Conservation (phyloP, 2,329 filamentous ascomycete species). For the Diaporthe humulicola region DNA sequence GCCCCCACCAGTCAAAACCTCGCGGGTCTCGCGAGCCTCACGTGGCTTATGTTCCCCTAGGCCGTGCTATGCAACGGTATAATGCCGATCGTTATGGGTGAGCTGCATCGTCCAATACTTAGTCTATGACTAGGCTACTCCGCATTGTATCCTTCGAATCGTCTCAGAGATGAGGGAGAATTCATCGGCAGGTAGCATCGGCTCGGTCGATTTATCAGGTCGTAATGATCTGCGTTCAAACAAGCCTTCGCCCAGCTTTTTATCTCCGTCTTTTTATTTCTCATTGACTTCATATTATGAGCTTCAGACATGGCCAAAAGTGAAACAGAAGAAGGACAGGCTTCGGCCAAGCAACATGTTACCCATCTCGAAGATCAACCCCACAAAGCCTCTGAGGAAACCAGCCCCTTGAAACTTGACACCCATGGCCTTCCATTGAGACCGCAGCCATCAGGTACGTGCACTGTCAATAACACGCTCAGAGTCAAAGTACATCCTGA, state of each 20-base stretch:
- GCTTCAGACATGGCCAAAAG: background rate
- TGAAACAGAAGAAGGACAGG: background rate
- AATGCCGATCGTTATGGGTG: background rate
- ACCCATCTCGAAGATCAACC: background rate
- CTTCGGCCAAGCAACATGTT: background rate
- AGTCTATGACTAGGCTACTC: constrained; percentile 10
- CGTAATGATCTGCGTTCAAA: background rate
- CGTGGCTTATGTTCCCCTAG: background rate
- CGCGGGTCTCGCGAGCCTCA: background rate
- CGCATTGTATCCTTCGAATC: background rate
- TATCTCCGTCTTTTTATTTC: background rate
- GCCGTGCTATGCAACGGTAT: background rate
- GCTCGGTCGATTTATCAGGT: background rate
- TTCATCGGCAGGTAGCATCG: constrained; percentile 12
- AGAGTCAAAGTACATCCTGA: background rate
- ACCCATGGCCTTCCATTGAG: constrained; percentile 9
- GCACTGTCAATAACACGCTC: background rate
- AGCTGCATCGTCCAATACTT: background rate
- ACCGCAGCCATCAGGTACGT: constrained; percentile 3
- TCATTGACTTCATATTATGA: background rate
- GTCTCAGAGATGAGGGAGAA: background rate
- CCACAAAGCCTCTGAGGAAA: background rate
- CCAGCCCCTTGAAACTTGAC: background rate
- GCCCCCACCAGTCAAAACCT: background rate
- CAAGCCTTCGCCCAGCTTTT: background rate